Evolutionary conservation across 1,284 basidiomycete genomes (phyloP), one percentile per base, ranked within the genome.

Genomic region (Taiwanofungus camphoratus): DNA sequence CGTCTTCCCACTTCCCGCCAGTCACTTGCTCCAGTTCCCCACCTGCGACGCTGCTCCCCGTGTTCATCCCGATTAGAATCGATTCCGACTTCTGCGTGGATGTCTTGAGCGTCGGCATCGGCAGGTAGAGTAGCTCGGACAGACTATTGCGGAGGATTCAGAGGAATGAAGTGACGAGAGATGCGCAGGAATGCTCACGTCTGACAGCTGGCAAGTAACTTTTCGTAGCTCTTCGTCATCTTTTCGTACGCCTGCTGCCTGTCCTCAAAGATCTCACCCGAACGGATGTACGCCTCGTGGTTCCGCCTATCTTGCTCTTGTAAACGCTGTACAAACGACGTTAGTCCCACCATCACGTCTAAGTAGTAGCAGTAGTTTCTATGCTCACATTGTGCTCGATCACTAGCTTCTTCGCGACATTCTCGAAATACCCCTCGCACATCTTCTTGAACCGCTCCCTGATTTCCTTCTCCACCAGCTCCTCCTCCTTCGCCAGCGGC

Each of bases 241-340:
- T 92, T 94, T 69, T 99, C 96, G 62, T 98, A 99, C 11, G 87
- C 90, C 64, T 99, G 93, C 62, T 98, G 93, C 15, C 96, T 82
- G 64, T 99, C 96, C 61, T 99, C 96, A 55, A 99, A 99, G 52
- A 99, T 97, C 66, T 99, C 94, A 19, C 52, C 86, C 82, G 74
- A 82, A 50, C 82, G 85, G 82, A 42, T 33, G 56, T 58, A 22
- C 36, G 35, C 41, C 31, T 37, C 39, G 31, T 44, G 36, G 22
- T 36, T 21, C 3, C 40, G 37, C n/a, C 33, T 39, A 61, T 99
- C 96, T 66, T 97, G 93, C 50, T 97, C 92, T 79, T 97, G 91
- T 32, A 99, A 71, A 46, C 87, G 83, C 89, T 97, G 58, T 24
- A 45, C 34, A 42, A 44, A 29, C 26, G 9, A 29, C n/a, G 26